phyloP scores from a whole-genome alignment of 1,139 yeast species.

The Sugiyamaella japonica region DNA sequence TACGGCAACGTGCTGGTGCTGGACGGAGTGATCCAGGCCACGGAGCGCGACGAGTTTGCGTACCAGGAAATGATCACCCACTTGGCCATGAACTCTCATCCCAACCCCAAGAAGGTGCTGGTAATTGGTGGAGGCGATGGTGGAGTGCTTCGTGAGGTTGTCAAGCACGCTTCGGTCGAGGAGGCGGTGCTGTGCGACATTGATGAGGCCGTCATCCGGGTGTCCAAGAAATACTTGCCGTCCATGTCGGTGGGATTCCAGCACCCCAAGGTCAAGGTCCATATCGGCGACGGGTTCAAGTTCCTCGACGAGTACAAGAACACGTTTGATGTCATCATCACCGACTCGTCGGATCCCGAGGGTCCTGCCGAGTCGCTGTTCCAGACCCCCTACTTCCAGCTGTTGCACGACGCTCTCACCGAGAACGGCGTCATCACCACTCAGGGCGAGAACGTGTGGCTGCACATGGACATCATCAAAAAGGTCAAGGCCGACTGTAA shows the following conservation, averaged over 20 bases:
- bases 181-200: slow-evolving; percentile 89
- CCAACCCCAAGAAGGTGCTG: slow-evolving; percentile 83
- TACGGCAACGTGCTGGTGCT: slow-evolving; percentile 90
- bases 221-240: slow-evolving; percentile 80
- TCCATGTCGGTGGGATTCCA: slow-evolving; percentile 76
- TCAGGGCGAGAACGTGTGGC: slow-evolving; percentile 90
- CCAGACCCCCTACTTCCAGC: slow-evolving; percentile 81
- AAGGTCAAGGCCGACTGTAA: slow-evolving; percentile 72
- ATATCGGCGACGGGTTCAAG: slow-evolving; percentile 91
- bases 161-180: slow-evolving; percentile 80
- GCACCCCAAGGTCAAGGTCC: slow-evolving; percentile 79
- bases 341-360: slow-evolving; percentile 95
- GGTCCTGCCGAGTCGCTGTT: slow-evolving; percentile 92
- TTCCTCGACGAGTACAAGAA: slow-evolving; percentile 73
- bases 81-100: slow-evolving; percentile 84
- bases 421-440: slow-evolving; percentile 84
- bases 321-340: slow-evolving; percentile 81
- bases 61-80: slow-evolving; percentile 96
- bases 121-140: slow-evolving; percentile 98
- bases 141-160: slow-evolving; percentile 89
- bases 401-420: slow-evolving; percentile 76
- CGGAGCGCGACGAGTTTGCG: slow-evolving; percentile 92
- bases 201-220: slow-evolving; percentile 83
- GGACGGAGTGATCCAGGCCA: slow-evolving; percentile 88
- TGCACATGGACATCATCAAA: slow-evolving; percentile 76